Evolutionary conservation across 805 yeast genomes (phyloP), one percentile per base, ranked within the genome.

Genomic region (Metschnikowia vanudenii): DNA sequence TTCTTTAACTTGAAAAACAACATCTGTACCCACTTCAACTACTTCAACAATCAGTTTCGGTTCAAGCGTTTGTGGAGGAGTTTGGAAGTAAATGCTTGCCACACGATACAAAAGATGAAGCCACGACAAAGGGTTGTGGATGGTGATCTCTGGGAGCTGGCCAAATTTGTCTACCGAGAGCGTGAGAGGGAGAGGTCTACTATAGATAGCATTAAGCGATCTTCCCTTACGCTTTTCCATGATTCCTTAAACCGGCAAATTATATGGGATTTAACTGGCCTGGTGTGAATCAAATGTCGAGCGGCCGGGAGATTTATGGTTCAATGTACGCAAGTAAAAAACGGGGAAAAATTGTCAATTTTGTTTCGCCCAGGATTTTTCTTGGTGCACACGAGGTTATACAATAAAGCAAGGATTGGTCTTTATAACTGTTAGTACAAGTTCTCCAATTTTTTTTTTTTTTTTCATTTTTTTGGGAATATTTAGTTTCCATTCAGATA

Each of bases 51-150:
- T 37, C 16, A 64, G 50, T 3, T 37, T 47, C 11, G 56, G 49
- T 9, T 53, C 52, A 12, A 26, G 26, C 10, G 53, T 34, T 31
- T 64, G 65, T 10, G 74, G 73, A 9, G 64, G 60, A n/a, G 53
- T 52, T 2, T 49, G 43, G 17, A 49, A 39, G 34, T 56, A 55
- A 7, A 64, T 38, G 19, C 28, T 34, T 10, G 45, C 45, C n/a
- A 68, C 71, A 31, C 65, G 64, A 45, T 61, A 73, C 7, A 69
- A 51, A 62, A 75, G 80, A 55, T 67, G 68, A 0, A 74, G 38
- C 79, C 88, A 78, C 13, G 91, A 84, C 2, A 85, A 45, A 2
- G 91, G 91, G 58, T 85, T 85, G 61, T 83, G 86, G 7, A 80
- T 80, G 34, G 75, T 66, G 22, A 84, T 47, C 7, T 68, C 71